Evolutionary conservation across 768 basidiomycete species (phyloP).

Genomic region (Ramaria sp.): DNA sequence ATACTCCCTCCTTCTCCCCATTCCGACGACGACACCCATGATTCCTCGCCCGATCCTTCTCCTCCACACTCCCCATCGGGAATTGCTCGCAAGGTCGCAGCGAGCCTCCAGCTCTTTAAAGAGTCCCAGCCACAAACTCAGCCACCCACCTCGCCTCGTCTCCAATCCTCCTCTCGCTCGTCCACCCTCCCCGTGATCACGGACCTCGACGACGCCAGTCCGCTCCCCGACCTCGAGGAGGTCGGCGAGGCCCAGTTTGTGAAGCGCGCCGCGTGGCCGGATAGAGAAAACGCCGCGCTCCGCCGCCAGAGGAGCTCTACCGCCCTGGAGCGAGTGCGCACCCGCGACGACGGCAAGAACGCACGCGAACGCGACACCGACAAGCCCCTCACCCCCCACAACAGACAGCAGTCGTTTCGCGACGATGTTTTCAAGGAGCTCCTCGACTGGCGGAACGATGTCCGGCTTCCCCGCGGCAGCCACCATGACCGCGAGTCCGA

Average conservation of each 20-base stretch:
- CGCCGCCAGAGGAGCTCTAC: slow-evolving; percentile 60
- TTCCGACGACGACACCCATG: slow-evolving; percentile 5
- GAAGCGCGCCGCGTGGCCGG: slow-evolving; percentile 78
- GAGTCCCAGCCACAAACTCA: slow-evolving; percentile 37
- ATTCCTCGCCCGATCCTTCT: slow-evolving; percentile 5
- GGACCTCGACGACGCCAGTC: too few relatives aligned
- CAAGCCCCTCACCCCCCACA: slow-evolving; percentile 2
- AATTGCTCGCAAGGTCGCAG: slow-evolving; percentile 76
- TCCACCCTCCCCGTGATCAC: slow-evolving; percentile 18
- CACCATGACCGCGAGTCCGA: background rate
- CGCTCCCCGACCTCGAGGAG: slow-evolving; percentile 28
- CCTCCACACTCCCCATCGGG: slow-evolving; percentile 20
- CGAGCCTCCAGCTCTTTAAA: slow-evolving; percentile 72
- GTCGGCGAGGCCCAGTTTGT: slow-evolving; percentile 65
- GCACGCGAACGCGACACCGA: too few relatives aligned
- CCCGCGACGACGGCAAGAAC: too few relatives aligned
- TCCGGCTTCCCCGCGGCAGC: background rate
- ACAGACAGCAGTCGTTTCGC: too few relatives aligned
- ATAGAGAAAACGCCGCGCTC: slow-evolving; percentile 53
- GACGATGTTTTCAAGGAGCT: slow-evolving; percentile 6
- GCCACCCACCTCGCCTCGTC: slow-evolving; percentile 9
- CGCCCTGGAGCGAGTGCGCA: slow-evolving; percentile 41
- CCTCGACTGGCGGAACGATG: slow-evolving; percentile 9
- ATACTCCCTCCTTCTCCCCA: slow-evolving; percentile 5
- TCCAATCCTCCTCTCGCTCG: slow-evolving; percentile 21